Evolutionary conservation across 495 filamentous ascomycete species (phyloP).

Genomic region (Daldinia loculata): DNA sequence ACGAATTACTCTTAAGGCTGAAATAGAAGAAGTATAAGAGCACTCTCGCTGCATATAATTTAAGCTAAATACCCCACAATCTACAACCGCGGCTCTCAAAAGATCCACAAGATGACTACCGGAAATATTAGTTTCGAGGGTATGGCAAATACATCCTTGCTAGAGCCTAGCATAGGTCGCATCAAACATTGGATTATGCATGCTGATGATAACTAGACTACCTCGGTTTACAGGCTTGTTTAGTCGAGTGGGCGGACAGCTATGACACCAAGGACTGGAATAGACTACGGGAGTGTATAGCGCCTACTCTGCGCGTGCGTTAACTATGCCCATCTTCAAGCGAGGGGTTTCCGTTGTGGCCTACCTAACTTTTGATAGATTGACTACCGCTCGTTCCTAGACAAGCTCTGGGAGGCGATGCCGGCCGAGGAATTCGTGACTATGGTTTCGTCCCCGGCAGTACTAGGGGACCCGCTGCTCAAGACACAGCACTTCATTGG

Average conservation of each 20-base stretch:
- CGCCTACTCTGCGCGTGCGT: slow-evolving; percentile 69
- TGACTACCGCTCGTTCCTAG: slow-evolving; percentile 79
- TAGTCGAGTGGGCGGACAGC: slow-evolving; percentile 83
- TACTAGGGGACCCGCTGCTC: slow-evolving; percentile 75
- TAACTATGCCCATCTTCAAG: not conserved
- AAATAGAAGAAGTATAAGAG: not conserved
- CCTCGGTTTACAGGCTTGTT: slow-evolving; percentile 60
- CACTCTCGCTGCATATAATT: not conserved
- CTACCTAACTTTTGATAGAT: slow-evolving; percentile 48
- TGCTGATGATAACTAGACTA: slow-evolving; percentile 53
- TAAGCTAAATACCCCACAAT: not conserved
- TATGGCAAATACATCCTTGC: slow-evolving; percentile 15
- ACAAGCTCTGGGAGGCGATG: slow-evolving; percentile 77
- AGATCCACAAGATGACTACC: slow-evolving; percentile 19
- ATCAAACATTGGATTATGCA: not conserved
- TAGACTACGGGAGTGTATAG: slow-evolving; percentile 73
- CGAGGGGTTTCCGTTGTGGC: not conserved
- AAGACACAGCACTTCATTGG: slow-evolving; percentile 83
- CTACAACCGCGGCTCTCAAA: not conserved
- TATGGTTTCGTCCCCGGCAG: slow-evolving; percentile 71
- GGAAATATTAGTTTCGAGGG: slow-evolving; percentile 45
- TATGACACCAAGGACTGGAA: slow-evolving; percentile 86
- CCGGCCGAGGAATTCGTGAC: slow-evolving; percentile 73
- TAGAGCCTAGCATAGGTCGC: not conserved
- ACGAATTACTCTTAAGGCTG: slow-evolving; percentile 13